Conservation (phyloP, 352 stramenopile genomes). For the Peronospora farinosa region DNA sequence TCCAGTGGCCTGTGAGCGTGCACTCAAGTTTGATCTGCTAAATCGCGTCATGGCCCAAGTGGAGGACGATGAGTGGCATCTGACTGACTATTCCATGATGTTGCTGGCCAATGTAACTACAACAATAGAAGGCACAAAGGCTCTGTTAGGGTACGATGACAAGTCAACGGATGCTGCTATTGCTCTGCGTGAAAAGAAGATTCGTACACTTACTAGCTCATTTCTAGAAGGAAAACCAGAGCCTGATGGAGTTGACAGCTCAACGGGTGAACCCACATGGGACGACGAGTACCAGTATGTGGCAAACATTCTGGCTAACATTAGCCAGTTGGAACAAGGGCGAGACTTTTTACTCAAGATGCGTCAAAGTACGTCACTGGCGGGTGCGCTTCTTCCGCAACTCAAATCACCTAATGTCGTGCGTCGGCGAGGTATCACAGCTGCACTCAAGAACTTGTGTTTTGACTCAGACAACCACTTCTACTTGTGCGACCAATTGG, state of each 20-base stretch:
- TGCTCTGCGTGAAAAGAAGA: slow-evolving; percentile 71
- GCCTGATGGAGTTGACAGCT: slow-evolving; percentile 60
- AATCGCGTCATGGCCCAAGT: slow-evolving; percentile 84
- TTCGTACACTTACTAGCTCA: slow-evolving; percentile 60
- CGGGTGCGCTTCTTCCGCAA: slow-evolving; percentile 60
- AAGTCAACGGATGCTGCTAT: slow-evolving; percentile 41
- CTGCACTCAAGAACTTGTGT: slow-evolving; percentile 76
- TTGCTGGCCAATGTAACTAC: slow-evolving; percentile 80
- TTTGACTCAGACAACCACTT: slow-evolving; percentile 88
- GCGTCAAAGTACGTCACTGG: slow-evolving; percentile 56
- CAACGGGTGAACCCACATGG: slow-evolving; percentile 74
- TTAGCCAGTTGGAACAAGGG: slow-evolving; percentile 76
- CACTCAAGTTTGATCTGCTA: slow-evolving; percentile 74
- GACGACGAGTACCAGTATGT: slow-evolving; percentile 87
- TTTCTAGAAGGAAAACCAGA: slow-evolving; percentile 75
- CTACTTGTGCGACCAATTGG: slow-evolving; percentile 81
- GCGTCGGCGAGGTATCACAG: slow-evolving; percentile 60
- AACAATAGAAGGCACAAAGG: slow-evolving; percentile 54
- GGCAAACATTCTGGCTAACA: slow-evolving; percentile 79
- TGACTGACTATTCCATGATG: slow-evolving; percentile 86
- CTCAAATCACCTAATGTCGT: slow-evolving; percentile 79
- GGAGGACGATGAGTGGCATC: slow-evolving; percentile 72
- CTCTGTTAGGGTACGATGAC: slow-evolving; percentile 55
- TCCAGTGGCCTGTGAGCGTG: slow-evolving; percentile 53
- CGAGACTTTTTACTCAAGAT: slow-evolving; percentile 73